Base-by-base conservation (phyloP, 768 basidiomycete genomes). In the Serpula lacrymans region DNA sequence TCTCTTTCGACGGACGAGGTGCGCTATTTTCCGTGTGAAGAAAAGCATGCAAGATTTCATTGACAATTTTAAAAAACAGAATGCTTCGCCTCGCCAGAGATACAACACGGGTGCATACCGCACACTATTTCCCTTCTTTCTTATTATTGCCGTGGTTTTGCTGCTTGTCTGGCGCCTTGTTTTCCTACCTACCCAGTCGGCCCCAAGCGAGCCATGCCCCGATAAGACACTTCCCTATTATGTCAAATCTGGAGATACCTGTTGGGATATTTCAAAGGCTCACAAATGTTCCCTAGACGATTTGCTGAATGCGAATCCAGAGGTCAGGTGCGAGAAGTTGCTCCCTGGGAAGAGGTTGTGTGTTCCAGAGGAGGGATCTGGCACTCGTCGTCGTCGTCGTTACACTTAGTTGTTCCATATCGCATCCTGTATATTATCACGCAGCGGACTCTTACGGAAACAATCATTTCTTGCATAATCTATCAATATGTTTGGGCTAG, bases 101-200 rank as follows among this genome's bases (percentile, higher is more conserved):
- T 14, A 29, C 28, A 10, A 29, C 28, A n/a, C 28, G 28, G 55
- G 60, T 8, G 66, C 77, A 5, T 84, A 84, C 51, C 73, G 76
- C 17, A 72, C 78, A 0, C 68, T 86, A 6, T 80, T 82, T 52
- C 83, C 83, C 6, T 86, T 84, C 65, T 81, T 84, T 67, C 77
- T 86, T 42, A 72, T 84, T 35, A 71, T 84, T 30, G 77, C 74
- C 9, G 81, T 78, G 39, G 44, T 77, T 14, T 69, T 86, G 28
- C 68, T 86, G 10, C 72, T 84, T 39, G 60, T 82, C 45, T 84
- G 79, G 76, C 76, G 81, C 9, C 68, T 84, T 32, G 64, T 78
- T 12, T 64, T 78, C 32, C 53, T 55, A 3, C 59, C 62, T 7
- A 54, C 70, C 7, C 45, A 42, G 33, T 35, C 56, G 37, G 32